Evolutionary conservation across 1,284 basidiomycete genomes (phyloP).

Genomic region (Cutaneotrichosporon sp.): DNA sequence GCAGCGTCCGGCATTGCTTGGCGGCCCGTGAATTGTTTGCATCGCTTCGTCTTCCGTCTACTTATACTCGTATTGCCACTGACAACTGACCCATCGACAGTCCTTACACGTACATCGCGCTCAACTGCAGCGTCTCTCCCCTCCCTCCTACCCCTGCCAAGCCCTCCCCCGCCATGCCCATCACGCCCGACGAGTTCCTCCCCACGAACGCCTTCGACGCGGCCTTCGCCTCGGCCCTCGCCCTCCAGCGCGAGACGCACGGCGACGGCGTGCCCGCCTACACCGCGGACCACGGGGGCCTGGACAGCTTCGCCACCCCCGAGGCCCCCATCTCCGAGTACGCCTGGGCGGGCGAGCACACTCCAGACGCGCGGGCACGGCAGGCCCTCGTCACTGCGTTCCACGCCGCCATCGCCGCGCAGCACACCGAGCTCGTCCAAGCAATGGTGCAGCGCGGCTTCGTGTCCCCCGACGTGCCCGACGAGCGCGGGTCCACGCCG

Average conservation of each 20-base stretch:
- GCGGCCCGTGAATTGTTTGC: too few relatives aligned
- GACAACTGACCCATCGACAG: too few relatives aligned
- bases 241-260: neutral
- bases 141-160: too few relatives aligned
- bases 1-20: neutral
- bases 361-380: too few relatives aligned
- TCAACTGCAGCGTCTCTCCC: too few relatives aligned
- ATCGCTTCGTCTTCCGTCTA: too few relatives aligned
- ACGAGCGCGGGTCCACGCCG: neutral
- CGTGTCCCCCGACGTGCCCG: slow-evolving; percentile 14
- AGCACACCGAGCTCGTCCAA: slow-evolving; percentile 3
- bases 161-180: neutral
- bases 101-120: too few relatives aligned
- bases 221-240: neutral
- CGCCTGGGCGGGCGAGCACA: neutral
- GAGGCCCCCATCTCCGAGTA: neutral
- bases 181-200: slow-evolving; percentile 11
- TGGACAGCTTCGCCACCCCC: neutral
- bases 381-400: neutral
- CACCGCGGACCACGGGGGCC: neutral
- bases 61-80: too few relatives aligned
- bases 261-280: neutral
- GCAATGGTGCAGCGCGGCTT: slow-evolving; percentile 12
- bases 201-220: neutral
- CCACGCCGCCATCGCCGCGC: neutral